Conservation (phyloP, 2,329 filamentous ascomycete genomes). For the Iodosphaeria phyllophila region DNA sequence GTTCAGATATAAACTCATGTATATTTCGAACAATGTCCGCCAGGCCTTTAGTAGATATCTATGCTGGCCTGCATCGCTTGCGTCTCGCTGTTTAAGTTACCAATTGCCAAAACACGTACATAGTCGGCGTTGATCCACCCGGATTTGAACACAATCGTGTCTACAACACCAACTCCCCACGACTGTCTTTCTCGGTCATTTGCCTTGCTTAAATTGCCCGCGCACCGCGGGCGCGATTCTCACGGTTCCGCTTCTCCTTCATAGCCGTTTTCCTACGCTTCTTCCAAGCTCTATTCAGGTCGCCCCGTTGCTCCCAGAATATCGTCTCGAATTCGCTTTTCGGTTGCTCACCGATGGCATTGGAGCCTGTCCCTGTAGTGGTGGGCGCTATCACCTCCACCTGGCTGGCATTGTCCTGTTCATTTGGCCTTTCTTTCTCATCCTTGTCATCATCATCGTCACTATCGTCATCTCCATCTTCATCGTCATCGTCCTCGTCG, state of each 20-base stretch:
- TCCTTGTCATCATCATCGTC: conserved; percentile 6
- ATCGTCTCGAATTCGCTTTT: conserved; percentile 40
- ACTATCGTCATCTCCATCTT: conserved; percentile 6
- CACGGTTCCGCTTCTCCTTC: conserved; percentile 49
- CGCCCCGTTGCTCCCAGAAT: conserved; percentile 49
- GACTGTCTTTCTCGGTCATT: no score
- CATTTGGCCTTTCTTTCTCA: conserved; percentile 1
- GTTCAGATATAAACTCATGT: no score
- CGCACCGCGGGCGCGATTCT: conserved; percentile 37
- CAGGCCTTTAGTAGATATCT: no score
- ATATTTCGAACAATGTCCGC: no score
- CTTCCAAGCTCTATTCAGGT: conserved; percentile 49
- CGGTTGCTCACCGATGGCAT: no score
- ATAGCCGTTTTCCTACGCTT: conserved; percentile 39
- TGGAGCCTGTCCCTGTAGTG: no score
- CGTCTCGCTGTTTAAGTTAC: no score
- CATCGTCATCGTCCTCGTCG: conserved; percentile 22
- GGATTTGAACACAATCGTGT: background rate
- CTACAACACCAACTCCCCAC: background rate
- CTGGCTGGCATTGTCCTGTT: no score
- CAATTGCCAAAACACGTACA: no score
- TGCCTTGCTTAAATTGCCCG: conserved; percentile 16
- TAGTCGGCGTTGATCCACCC: background rate
- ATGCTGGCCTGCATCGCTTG: no score
- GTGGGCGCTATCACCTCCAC: no score